phyloP scores from a whole-genome alignment of 805 yeast genomes.

The Wickerhamiella dianesei region DNA sequence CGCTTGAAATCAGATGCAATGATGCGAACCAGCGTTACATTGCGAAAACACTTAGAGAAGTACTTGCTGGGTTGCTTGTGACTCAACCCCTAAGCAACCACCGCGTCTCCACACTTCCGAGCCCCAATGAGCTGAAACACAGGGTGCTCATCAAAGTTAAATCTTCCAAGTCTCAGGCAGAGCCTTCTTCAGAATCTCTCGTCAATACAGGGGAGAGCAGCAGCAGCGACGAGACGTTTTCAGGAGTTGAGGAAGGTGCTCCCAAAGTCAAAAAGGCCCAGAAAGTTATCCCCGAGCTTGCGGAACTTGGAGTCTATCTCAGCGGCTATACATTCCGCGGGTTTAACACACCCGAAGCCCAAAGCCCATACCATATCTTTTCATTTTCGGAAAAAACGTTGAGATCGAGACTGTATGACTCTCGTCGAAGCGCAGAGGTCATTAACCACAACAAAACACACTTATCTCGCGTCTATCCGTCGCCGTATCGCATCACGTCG shows the following conservation, averaged over 20 bases:
- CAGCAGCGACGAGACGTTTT: conserved; percentile 1
- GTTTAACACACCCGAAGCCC: conserved; percentile 76
- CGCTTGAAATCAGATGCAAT: conserved; percentile 75
- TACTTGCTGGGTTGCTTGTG: conserved; percentile 47
- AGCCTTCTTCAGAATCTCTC: background rate
- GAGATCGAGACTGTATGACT: conserved; percentile 49
- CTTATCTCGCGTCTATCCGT: conserved; percentile 79
- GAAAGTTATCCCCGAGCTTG: conserved; percentile 27
- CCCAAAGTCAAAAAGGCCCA: conserved; percentile 11
- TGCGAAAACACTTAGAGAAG: conserved; percentile 37
- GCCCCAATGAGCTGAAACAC: conserved; percentile 61
- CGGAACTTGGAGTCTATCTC: conserved; percentile 54
- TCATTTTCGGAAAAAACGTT: conserved; percentile 70
- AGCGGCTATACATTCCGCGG: conserved; percentile 68
- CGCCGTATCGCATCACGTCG: conserved; percentile 60
- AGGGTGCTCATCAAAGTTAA: conserved; percentile 70
- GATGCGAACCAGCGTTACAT: conserved; percentile 51
- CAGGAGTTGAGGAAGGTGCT: background rate
- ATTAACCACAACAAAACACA: conserved; percentile 64
- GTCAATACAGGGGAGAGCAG: background rate
- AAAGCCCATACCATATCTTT: conserved; percentile 66
- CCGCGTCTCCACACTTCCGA: conserved; percentile 36
- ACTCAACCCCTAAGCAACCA: conserved; percentile 26
- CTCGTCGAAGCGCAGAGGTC: conserved; percentile 37
- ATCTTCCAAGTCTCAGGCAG: conserved; percentile 18